Base-by-base conservation (phyloP, 2,329 filamentous ascomycete genomes). In the Botrytis sinoallii region DNA sequence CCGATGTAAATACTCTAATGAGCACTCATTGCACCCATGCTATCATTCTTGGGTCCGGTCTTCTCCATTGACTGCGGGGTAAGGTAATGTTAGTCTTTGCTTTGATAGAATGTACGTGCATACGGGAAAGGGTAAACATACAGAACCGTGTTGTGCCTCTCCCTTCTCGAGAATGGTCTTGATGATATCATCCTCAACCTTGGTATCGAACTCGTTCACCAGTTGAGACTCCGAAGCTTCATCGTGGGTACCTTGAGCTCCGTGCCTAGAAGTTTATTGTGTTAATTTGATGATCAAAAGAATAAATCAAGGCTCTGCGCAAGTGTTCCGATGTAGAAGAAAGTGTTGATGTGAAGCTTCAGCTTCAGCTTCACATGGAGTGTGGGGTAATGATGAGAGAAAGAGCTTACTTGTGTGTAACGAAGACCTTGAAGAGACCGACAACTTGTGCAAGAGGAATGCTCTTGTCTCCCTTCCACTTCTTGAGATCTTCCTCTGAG, bases 141-240 rank as follows among this genome's bases (percentile, higher is more conserved):
- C 89, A 82, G 86, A 83, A 57, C 82, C 81, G 79, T 89, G 87
- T 83, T 96, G 91, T 72, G 91, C 82, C 25, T 86, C 86, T 35
- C 95, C 95, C 82, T 89, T 89, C 84, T 93, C 88, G 60, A 98
- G 85, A 76, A 99, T 97, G 84, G 90, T 85, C 84, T 89, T 89
- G 80, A 98, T 91, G 74, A 92, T 91, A 0, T 95, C 92, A 12
- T 98, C 95, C 38, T 94, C 91, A 72, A 90, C 86, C 78, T 87
- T 84, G 22, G 93, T 95, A 78, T 93, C 94, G 79, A 99, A 99
- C 85, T 98, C 95, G 78, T 90, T 92, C 80, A 96, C 91, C 7
- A 99, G 87, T 65, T 86, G 86, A 61, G 86, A 84, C 77, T 97
- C 93, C 78, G 93, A 92, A 14, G 95, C 94, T 16, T 85, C 84